Percentiles rank a stretch among this genome's conserved stretches.
Evolutionary conservation across 805 yeast genomes (phyloP).

Genomic region (Ogataea nonfermentans): DNA sequence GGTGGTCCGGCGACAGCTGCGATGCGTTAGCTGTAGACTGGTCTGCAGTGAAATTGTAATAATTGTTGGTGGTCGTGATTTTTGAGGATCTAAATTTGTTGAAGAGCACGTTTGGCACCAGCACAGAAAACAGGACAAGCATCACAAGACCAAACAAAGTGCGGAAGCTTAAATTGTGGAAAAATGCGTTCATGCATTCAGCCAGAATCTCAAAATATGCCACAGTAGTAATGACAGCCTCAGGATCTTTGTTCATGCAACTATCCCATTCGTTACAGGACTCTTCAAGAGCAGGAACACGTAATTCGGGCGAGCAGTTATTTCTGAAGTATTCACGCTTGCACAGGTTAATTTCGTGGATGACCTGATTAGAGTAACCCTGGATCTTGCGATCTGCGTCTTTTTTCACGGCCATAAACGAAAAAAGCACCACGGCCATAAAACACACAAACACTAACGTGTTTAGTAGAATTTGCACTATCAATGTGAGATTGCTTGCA

Average conservation of each 20-base stretch:
- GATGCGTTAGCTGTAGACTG: slow-evolving; percentile 16
- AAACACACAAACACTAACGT: slow-evolving; percentile 24
- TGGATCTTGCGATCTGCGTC: slow-evolving; percentile 76
- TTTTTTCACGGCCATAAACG: slow-evolving; percentile 27
- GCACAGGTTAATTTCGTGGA: slow-evolving; percentile 67
- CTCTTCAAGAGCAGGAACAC: slow-evolving; percentile 74
- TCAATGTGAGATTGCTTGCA: slow-evolving; percentile 25
- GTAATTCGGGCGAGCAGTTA: slow-evolving; percentile 59
- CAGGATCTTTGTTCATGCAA: slow-evolving; percentile 82
- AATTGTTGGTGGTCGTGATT: slow-evolving; percentile 27
- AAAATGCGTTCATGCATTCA: slow-evolving; percentile 35
- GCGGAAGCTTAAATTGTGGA: slow-evolving; percentile 29
- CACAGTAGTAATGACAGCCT: slow-evolving; percentile 34
- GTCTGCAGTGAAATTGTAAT: slow-evolving; percentile 22
- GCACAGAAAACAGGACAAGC: slow-evolving; percentile 17
- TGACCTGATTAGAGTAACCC: slow-evolving; percentile 54
- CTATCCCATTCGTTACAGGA: slow-evolving; percentile 72
- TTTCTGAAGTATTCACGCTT: slow-evolving; percentile 66
- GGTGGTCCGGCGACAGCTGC: slow-evolving; percentile 5
- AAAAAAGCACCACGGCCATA: slow-evolving; percentile 19
- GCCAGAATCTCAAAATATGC: slow-evolving; percentile 36
- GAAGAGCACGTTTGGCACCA: slow-evolving; percentile 31
- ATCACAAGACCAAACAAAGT: slow-evolving; percentile 24
- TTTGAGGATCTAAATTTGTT: slow-evolving; percentile 25
- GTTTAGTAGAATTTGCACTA: slow-evolving; percentile 29